phyloP scores from a whole-genome alignment of 2,329 filamentous ascomycete genomes.

The Capronia epimyces region DNA sequence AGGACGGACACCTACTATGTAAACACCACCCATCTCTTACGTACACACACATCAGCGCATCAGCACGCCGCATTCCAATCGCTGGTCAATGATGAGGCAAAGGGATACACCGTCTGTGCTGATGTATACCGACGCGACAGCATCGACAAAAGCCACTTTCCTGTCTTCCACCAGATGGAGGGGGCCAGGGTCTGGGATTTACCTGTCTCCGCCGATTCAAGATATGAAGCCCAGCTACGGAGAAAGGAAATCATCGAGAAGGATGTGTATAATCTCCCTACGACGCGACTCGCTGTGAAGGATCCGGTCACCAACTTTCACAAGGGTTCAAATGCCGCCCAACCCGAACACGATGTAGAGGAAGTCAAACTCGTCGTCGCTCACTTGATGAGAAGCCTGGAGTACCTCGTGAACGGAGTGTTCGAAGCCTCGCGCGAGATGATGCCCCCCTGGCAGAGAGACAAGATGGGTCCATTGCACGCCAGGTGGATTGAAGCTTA shows the following conservation, averaged over 20 bases:
- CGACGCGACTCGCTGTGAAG: constrained; percentile 40
- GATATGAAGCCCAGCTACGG: constrained; percentile 27
- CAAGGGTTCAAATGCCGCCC: constrained; percentile 73
- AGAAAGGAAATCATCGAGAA: constrained; percentile 32
- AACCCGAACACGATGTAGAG: constrained; percentile 63
- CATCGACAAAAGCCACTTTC: constrained; percentile 91
- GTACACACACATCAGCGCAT: constrained; percentile 93
- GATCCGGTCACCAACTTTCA: constrained; percentile 51
- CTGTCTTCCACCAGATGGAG: constrained; percentile 98
- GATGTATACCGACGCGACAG: constrained; percentile 96
- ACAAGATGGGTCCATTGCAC: constrained; percentile 57
- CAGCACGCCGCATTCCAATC: constrained; percentile 73
- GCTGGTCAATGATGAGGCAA: constrained; percentile 34
- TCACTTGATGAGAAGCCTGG: constrained; percentile 83
- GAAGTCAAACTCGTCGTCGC: constrained; percentile 77
- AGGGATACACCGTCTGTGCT: constrained; percentile 83
- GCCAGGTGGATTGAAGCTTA: constrained; percentile 95
- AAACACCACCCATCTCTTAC: constrained; percentile 73
- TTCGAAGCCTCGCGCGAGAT: constrained; percentile 66
- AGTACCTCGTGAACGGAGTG: constrained; percentile 83
- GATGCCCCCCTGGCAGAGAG: constrained; percentile 34
- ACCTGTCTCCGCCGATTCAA: constrained; percentile 10
- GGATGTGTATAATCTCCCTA: constrained; percentile 65
- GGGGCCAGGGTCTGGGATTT: constrained; percentile 80
- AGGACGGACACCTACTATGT: constrained; percentile 94